Evolutionary conservation across 2,329 filamentous ascomycete genomes (phyloP).

Genomic region (Aspergillus uvarum): DNA sequence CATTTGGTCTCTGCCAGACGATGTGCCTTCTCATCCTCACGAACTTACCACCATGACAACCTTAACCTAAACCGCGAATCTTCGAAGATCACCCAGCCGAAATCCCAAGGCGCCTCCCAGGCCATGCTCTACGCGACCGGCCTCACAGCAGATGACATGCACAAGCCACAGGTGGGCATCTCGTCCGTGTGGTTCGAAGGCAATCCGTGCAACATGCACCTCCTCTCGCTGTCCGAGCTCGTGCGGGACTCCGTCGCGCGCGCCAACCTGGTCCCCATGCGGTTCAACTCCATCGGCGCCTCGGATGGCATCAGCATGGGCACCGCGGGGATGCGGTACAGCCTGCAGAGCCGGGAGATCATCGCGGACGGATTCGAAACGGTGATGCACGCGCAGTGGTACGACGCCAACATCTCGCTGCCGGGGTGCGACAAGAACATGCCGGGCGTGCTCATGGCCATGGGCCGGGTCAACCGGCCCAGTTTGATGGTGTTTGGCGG

Average conservation of each 20-base stretch:
- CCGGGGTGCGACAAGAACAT: constrained; percentile 99
- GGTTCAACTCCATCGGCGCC: constrained; percentile 97
- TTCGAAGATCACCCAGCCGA: constrained; percentile 81
- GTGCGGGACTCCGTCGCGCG: constrained; percentile 67
- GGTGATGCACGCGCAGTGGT: constrained; percentile 96
- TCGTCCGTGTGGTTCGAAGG: constrained; percentile 95
- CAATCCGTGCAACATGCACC: constrained; percentile 99
- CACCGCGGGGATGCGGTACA: constrained; percentile 91
- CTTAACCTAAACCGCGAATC: constrained; percentile 71
- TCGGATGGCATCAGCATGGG: constrained; percentile 97
- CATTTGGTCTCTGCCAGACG: not conserved
- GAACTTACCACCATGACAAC: not conserved
- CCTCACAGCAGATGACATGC: constrained; percentile 76
- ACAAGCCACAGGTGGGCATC: constrained; percentile 92
- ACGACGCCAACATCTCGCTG: constrained; percentile 90
- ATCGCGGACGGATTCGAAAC: constrained; percentile 98
- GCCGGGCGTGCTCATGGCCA: constrained; percentile 83
- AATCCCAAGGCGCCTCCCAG: constrained; percentile 93
- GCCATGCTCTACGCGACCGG: constrained; percentile 97
- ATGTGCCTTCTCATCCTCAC: not conserved
- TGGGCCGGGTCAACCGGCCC: constrained; percentile 86
- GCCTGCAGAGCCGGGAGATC: constrained; percentile 85
- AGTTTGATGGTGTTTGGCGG: constrained; percentile 95
- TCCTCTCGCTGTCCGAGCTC: constrained; percentile 76
- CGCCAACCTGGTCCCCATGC: constrained; percentile 81